Percentiles rank a stretch among this genome's conserved stretches.
Conservation (phyloP, 2,329 filamentous ascomycete genomes). For the Microdochium bolleyi region DNA sequence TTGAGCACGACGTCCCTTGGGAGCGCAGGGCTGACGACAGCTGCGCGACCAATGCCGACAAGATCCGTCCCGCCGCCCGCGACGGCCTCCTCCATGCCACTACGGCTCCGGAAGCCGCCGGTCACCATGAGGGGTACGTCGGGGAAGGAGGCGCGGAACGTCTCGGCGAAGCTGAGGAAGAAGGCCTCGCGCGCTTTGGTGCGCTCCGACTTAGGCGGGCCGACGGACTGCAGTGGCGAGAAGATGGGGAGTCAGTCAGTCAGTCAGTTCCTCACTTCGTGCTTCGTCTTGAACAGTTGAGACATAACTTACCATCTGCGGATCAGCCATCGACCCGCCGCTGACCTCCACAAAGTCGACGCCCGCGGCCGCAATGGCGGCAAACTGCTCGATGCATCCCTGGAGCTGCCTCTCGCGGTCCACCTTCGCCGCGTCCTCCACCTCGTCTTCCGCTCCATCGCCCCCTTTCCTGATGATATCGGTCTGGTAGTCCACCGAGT, state of each 20-base stretch:
- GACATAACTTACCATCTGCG: slow-evolving; percentile 24
- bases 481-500: slow-evolving; percentile 44
- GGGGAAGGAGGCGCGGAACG: slow-evolving; percentile 73
- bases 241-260: background rate
- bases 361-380: slow-evolving; percentile 22
- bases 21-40: background rate
- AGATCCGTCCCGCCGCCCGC: background rate
- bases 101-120: background rate
- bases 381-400: slow-evolving; percentile 46
- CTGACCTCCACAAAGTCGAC: slow-evolving; percentile 61
- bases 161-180: slow-evolving; percentile 54
- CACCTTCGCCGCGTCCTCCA: background rate
- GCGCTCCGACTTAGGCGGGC: slow-evolving; percentile 13
- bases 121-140: slow-evolving; percentile 70
- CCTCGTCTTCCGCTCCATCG: background rate
- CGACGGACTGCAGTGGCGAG: background rate
- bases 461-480: background rate
- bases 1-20: background rate
- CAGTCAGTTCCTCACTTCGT: too few species aligned
- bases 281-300: background rate
- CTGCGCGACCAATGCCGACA: background rate
- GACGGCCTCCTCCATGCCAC: background rate
- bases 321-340: slow-evolving; percentile 51
- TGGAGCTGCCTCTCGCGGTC: slow-evolving; percentile 12
- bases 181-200: slow-evolving; percentile 53